A percentile compares a stretch with the other conserved stretches of the same genome.
Evolutionary conservation across 2,329 filamentous ascomycete species (phyloP).

Genomic region (Talaromyces verruculosus): DNA sequence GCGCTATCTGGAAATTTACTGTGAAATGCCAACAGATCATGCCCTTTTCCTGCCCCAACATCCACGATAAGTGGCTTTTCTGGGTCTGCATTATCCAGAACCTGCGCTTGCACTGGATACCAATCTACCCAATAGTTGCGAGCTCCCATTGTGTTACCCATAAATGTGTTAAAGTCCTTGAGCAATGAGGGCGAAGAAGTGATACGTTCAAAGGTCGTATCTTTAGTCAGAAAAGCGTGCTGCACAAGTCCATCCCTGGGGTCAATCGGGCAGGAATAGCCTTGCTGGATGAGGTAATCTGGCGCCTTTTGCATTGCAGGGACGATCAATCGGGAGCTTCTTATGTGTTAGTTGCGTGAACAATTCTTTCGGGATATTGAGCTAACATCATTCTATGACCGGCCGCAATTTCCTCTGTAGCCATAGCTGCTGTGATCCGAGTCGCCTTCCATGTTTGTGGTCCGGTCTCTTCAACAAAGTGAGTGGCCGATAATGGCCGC

Average conservation of each 20-base stretch:
- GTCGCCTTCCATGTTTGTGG: conserved; percentile 5
- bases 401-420: conserved; percentile 6
- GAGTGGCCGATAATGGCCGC: conserved; percentile 2
- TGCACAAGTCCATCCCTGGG: not conserved
- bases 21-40: conserved; percentile 34
- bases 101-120: not conserved
- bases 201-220: not conserved
- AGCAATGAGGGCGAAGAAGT: not conserved
- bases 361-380: not conserved
- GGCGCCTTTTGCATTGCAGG: conserved; percentile 6
- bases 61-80: conserved; percentile 23
- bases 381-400: conserved; percentile 11
- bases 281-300: not conserved
- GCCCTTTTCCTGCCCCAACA: conserved; percentile 27
- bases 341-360: not conserved
- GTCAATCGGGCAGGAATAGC: conserved; percentile 5
- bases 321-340: not conserved
- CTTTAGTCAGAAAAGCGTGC: not conserved
- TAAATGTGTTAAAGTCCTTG: conserved; percentile 1
- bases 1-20: conserved; percentile 35
- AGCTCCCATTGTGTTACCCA: conserved; percentile 3
- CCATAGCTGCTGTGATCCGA: not conserved
- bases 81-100: not conserved
- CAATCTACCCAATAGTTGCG: conserved; percentile 12
- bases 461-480: not conserved